phyloP scores from a whole-genome alignment of 176 grass and related monocot species.

The Raddia distichophylla region DNA sequence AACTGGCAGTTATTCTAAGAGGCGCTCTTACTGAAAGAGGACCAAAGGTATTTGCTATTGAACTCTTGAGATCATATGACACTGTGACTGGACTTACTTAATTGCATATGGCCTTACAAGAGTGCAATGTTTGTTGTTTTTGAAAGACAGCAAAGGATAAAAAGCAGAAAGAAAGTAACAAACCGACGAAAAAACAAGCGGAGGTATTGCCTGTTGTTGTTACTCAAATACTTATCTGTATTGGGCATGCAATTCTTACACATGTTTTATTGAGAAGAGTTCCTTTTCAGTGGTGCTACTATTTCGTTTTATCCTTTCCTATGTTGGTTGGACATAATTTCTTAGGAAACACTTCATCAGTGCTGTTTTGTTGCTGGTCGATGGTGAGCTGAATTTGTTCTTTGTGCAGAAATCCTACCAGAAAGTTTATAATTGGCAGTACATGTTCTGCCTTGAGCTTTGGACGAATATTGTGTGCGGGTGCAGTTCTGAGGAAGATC shows the following conservation, averaged over 20 bases:
- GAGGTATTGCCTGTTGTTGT: constrained; percentile 53
- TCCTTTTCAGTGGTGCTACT: neutral
- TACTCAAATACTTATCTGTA: constrained; percentile 12
- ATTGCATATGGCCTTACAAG: constrained; percentile 35
- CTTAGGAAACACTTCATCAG: constrained; percentile 1
- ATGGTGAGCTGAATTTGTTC: constrained; percentile 32
- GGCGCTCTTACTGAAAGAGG: constrained; percentile 85
- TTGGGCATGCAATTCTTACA: neutral
- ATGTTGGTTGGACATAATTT: constrained; percentile 19
- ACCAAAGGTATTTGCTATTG: constrained; percentile 66
- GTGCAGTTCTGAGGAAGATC: constrained; percentile 63
- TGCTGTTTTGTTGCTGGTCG: constrained; percentile 28
- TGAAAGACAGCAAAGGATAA: constrained; percentile 72
- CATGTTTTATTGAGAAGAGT: constrained; percentile 11
- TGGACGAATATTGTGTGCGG: constrained; percentile 82
- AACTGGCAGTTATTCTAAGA: constrained; percentile 77
- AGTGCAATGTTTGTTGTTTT: constrained; percentile 29
- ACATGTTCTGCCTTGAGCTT: constrained; percentile 97
- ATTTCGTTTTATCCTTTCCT: neutral
- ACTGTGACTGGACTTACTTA: neutral
- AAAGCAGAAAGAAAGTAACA: constrained; percentile 75
- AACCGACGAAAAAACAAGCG: constrained; percentile 65
- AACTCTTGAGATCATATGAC: constrained; percentile 20
- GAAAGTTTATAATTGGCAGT: constrained; percentile 96
- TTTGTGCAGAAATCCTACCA: constrained; percentile 90